Evolutionary conservation across 2,329 filamentous ascomycete genomes (phyloP).

Genomic region (Raffaelea arxii): DNA sequence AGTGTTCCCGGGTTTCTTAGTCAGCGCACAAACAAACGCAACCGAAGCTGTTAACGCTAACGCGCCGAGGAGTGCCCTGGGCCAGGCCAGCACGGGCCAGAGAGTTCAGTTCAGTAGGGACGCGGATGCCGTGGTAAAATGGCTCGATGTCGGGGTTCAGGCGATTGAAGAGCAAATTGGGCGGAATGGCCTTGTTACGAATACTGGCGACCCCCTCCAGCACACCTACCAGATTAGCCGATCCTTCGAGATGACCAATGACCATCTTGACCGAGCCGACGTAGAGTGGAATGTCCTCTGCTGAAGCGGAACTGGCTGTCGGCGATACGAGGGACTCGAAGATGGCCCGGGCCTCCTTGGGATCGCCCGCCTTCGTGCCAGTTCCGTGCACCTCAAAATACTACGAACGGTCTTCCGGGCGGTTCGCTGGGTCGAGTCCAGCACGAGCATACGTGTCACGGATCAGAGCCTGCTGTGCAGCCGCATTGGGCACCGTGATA

Average conservation of each 20-base stretch:
- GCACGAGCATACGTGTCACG: slow-evolving; percentile 30
- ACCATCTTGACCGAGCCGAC: slow-evolving; percentile 35
- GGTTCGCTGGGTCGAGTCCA: slow-evolving; percentile 25
- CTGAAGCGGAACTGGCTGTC: no score
- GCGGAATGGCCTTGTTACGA: slow-evolving; percentile 27
- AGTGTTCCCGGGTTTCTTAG: no score
- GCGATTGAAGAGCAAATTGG: slow-evolving; percentile 31
- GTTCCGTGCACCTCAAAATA: slow-evolving; percentile 39
- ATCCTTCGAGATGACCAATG: slow-evolving; percentile 39
- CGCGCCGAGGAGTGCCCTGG: slow-evolving; percentile 28
- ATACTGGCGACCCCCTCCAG: slow-evolving; percentile 33
- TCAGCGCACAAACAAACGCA: no score
- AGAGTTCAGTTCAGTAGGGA: no score
- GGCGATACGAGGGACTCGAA: slow-evolving; percentile 30
- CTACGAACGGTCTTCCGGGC: slow-evolving; percentile 33
- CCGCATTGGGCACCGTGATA: slow-evolving; percentile 42
- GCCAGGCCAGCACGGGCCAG: slow-evolving; percentile 23
- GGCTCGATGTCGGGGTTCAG: slow-evolving; percentile 30
- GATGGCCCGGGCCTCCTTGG: slow-evolving; percentile 34
- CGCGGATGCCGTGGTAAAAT: slow-evolving; percentile 15
- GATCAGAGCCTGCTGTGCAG: slow-evolving; percentile 35
- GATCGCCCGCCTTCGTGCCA: slow-evolving; percentile 17
- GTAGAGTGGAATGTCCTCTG: no score
- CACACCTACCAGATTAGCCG: slow-evolving; percentile 37
- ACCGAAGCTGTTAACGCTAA: slow-evolving; percentile 35